phyloP scores from a whole-genome alignment of 495 filamentous ascomycete species.

The Hypomontagnella monticulosa region DNA sequence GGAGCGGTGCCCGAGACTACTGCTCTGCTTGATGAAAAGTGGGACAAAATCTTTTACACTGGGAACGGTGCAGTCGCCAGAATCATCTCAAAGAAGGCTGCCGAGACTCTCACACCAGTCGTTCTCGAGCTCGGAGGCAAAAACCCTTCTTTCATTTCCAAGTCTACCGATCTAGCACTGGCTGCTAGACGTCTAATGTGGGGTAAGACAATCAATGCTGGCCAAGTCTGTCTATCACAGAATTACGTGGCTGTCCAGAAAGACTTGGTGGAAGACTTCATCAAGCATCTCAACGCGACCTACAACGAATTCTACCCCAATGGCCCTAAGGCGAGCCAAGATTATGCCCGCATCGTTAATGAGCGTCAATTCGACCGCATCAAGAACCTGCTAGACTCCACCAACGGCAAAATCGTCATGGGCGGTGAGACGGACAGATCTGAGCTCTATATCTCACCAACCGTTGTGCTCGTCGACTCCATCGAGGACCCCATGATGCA shows the following conservation, averaged over 20 bases:
- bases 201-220: slow-evolving; percentile 85
- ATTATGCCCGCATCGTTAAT: slow-evolving; percentile 84
- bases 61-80: slow-evolving; percentile 78
- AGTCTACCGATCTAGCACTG: slow-evolving; percentile 79
- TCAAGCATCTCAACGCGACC: slow-evolving; percentile 75
- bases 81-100: slow-evolving; percentile 91
- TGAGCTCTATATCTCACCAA: slow-evolving; percentile 85
- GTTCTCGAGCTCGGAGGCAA: slow-evolving; percentile 88
- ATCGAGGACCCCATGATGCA: slow-evolving; percentile 78
- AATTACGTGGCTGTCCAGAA: slow-evolving; percentile 89
- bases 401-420: slow-evolving; percentile 83
- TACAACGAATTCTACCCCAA: slow-evolving; percentile 85
- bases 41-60: slow-evolving; percentile 99
- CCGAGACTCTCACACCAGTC: slow-evolving; percentile 89
- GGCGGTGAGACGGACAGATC: slow-evolving; percentile 82
- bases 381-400: slow-evolving; percentile 85
- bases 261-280: slow-evolving; percentile 72
- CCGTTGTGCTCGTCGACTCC: slow-evolving; percentile 78
- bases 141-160: slow-evolving; percentile 90
- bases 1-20: slow-evolving; percentile 83
- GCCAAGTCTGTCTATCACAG: slow-evolving; percentile 88
- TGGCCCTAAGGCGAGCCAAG: slow-evolving; percentile 75
- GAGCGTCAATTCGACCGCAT: slow-evolving; percentile 80
- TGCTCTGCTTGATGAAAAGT: slow-evolving; percentile 83
- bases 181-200: slow-evolving; percentile 86